Evolutionary conservation across 176 grass and related monocot genomes (phyloP).

Genomic region (maize (Zea mays)): DNA sequence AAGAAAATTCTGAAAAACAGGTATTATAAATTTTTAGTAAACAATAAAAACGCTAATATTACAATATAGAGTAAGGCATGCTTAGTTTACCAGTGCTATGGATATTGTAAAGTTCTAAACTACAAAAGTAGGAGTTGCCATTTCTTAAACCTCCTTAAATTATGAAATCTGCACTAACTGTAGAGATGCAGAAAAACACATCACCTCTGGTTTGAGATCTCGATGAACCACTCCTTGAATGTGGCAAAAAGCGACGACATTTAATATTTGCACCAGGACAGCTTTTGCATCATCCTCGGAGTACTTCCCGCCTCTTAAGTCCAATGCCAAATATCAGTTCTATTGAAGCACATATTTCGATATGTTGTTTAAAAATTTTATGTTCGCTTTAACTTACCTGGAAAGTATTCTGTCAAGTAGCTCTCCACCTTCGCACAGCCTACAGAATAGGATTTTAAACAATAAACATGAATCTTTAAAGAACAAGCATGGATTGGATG

Average conservation of each 20-base stretch:
- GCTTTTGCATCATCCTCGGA: slow-evolving; percentile 83
- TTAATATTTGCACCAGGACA: slow-evolving; percentile 75
- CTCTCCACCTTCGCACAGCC: slow-evolving; percentile 78
- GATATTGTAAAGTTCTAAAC: background rate
- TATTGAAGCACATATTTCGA: slow-evolving; percentile 15
- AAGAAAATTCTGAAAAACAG: slow-evolving; percentile 69
- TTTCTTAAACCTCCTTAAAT: background rate
- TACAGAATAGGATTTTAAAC: slow-evolving; percentile 28
- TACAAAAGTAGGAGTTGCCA: background rate
- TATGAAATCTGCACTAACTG: background rate
- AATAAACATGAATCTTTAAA: slow-evolving; percentile 6
- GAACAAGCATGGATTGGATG: background rate
- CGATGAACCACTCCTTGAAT: slow-evolving; percentile 87
- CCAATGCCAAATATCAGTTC: slow-evolving; percentile 21
- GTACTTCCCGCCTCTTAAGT: slow-evolving; percentile 79
- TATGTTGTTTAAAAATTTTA: background rate
- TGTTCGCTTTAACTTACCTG: slow-evolving; percentile 47
- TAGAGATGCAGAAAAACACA: slow-evolving; percentile 2
- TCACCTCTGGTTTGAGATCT: slow-evolving; percentile 88
- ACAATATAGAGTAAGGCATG: background rate
- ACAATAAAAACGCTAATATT: background rate
- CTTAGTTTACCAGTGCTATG: slow-evolving; percentile 4
- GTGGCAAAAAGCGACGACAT: slow-evolving; percentile 79
- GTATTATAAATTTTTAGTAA: slow-evolving; percentile 2
- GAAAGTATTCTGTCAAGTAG: slow-evolving; percentile 84